These are phyloP conservation scores for Umbelopsis sp. DNA, from an alignment of 371 early-diverging fungal species.

Conservation along the genomic window DNA sequence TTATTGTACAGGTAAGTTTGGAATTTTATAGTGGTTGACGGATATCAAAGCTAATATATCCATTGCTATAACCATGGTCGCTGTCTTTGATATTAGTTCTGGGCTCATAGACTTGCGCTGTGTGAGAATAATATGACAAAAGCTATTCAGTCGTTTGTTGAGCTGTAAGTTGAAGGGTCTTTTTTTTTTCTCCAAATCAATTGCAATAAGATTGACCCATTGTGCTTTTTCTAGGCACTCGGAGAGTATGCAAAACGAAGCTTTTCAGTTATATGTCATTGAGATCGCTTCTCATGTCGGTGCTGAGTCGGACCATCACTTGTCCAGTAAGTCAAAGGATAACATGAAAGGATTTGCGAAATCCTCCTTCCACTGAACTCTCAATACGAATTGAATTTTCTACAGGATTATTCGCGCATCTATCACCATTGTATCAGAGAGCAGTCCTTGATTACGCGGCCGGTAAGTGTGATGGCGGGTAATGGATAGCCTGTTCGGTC, in stretches of 20 bases:
- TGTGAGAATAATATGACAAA: slow-evolving; percentile 9
- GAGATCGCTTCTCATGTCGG: slow-evolving; percentile 11
- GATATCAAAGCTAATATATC: too few relatives aligned
- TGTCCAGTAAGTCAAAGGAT: background rate
- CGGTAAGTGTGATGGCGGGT: background rate
- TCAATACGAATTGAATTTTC: background rate
- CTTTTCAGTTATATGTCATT: background rate
- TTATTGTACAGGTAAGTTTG: background rate
- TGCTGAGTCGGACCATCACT: background rate
- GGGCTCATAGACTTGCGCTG: background rate
- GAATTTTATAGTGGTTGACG: too few relatives aligned
- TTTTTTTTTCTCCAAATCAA: background rate
- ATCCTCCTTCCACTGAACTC: too few relatives aligned
- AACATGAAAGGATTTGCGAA: too few relatives aligned
- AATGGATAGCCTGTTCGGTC: too few relatives aligned
- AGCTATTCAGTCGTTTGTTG: background rate
- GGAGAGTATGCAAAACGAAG: slow-evolving; percentile 1
- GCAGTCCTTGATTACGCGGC: slow-evolving; percentile 13
- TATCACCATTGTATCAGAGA: slow-evolving; percentile 5
- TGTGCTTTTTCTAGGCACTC: background rate
- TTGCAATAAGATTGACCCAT: background rate
- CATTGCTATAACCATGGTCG: background rate
- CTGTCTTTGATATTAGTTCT: background rate
- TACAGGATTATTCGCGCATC: background rate
- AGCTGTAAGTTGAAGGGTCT: background rate